A percentile compares a stretch with the other conserved stretches of the same genome.
phyloP scores from a whole-genome alignment of 1,284 basidiomycete species.

The Marasmius fiardii region DNA sequence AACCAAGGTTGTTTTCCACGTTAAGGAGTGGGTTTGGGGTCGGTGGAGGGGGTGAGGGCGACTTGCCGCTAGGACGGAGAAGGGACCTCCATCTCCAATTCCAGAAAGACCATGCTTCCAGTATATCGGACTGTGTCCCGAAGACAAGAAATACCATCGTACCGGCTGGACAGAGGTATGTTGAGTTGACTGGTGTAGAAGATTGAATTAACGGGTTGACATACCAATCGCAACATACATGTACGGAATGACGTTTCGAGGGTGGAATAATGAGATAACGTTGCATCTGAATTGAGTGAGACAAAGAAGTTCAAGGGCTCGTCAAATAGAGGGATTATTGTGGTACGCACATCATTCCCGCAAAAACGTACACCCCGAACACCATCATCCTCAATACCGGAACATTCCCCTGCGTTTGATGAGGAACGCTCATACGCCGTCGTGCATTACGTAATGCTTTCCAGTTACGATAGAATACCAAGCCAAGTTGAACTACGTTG shows the following conservation, averaged over 20 bases:
- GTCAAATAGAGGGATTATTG: background rate
- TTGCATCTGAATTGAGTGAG: slow-evolving; percentile 21
- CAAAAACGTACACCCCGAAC: slow-evolving; percentile 13
- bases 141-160: slow-evolving; percentile 32
- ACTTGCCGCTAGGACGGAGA: background rate
- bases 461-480: slow-evolving; percentile 19
- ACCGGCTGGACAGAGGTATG: slow-evolving; percentile 23
- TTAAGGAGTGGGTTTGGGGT: background rate
- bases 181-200: background rate
- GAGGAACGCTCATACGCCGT: background rate
- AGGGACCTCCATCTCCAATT: background rate
- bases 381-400: slow-evolving; percentile 10
- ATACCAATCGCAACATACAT: slow-evolving; percentile 33
- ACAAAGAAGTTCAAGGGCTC: background rate
- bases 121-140: slow-evolving; percentile 26
- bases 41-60: background rate
- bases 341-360: slow-evolving; percentile 14
- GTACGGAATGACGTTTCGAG: slow-evolving; percentile 25
- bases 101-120: background rate
- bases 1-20: background rate
- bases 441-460: slow-evolving; percentile 8
- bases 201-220: slow-evolving; percentile 1
- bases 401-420: background rate
- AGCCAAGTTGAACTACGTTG: slow-evolving; percentile 24
- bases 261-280: slow-evolving; percentile 22